phyloP scores from a whole-genome alignment of 495 filamentous ascomycete species.

The Podospora pseudocomata region DNA sequence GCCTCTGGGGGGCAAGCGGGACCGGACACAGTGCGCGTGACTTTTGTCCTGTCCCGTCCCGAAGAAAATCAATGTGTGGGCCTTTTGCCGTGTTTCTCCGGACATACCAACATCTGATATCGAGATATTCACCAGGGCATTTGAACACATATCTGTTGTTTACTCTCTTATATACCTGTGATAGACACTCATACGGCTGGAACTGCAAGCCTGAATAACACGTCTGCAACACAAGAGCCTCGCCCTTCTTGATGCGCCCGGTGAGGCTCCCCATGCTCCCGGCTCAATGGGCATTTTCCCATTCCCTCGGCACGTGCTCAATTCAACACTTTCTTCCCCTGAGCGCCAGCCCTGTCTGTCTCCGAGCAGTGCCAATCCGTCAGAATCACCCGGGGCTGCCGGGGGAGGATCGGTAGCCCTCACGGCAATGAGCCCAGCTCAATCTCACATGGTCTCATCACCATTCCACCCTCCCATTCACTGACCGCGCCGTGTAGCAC shows the following conservation, averaged over 20 bases:
- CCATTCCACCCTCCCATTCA: not conserved
- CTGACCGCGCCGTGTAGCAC: slow-evolving; percentile 6
- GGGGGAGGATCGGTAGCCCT: slow-evolving; percentile 11
- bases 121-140: not conserved
- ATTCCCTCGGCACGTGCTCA: slow-evolving; percentile 5
- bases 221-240: not conserved
- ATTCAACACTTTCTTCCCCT: not conserved
- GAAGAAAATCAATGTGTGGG: not conserved
- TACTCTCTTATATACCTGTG: not conserved
- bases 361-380: not conserved
- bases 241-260: not conserved
- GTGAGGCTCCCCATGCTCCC: not conserved
- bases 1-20: not conserved
- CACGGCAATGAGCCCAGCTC: slow-evolving; percentile 13
- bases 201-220: not conserved
- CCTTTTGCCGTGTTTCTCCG: slow-evolving; percentile 9
- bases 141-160: not conserved
- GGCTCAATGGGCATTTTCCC: not conserved
- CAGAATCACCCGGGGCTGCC: slow-evolving; percentile 1
- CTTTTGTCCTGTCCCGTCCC: not conserved
- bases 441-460: slow-evolving; percentile 22
- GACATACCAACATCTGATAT: not conserved
- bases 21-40: slow-evolving; percentile 9
- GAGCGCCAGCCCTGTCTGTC: not conserved
- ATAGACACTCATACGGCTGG: not conserved